These are phyloP conservation scores for Leccinum huronense DNA, from an alignment of 1,284 basidiomycete genomes.

Conservation along the genomic window DNA sequence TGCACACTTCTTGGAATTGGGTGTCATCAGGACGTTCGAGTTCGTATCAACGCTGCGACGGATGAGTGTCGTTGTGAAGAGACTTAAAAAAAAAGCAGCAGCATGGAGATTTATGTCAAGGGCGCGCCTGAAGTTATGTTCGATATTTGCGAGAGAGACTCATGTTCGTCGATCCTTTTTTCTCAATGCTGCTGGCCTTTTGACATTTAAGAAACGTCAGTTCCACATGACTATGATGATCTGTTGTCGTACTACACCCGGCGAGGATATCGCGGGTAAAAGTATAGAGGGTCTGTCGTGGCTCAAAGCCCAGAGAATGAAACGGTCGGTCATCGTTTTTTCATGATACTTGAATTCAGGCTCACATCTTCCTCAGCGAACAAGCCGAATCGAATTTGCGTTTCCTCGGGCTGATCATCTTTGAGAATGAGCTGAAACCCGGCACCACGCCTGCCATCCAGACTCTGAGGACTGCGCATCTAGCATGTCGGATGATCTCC, in stretches of 20 bases:
- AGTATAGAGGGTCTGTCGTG: slow-evolving; percentile 91
- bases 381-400: slow-evolving; percentile 92
- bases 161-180: slow-evolving; percentile 57
- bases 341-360: slow-evolving; percentile 4
- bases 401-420: slow-evolving; percentile 96
- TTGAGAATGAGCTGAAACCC: slow-evolving; percentile 98
- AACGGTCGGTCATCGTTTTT: slow-evolving; percentile 54
- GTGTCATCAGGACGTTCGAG: slow-evolving; percentile 95
- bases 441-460: slow-evolving; percentile 92
- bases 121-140: slow-evolving; percentile 98
- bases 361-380: slow-evolving; percentile 54
- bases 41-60: slow-evolving; percentile 91
- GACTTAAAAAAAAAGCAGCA: slow-evolving; percentile 92
- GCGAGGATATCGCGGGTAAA: slow-evolving; percentile 97
- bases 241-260: slow-evolving; percentile 96
- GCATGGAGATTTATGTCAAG: slow-evolving; percentile 99
- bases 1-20: slow-evolving; percentile 93
- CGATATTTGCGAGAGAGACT: slow-evolving; percentile 88
- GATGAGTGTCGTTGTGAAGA: slow-evolving; percentile 98
- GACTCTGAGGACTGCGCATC: slow-evolving; percentile 83
- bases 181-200: not conserved
- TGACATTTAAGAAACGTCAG: slow-evolving; percentile 42
- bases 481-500: slow-evolving; percentile 97
- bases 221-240: slow-evolving; percentile 97
- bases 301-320: slow-evolving; percentile 97